These are phyloP conservation scores for Sporisorium exsertum DNA, from an alignment of 1,284 basidiomycete genomes.

Conservation along the genomic window DNA sequence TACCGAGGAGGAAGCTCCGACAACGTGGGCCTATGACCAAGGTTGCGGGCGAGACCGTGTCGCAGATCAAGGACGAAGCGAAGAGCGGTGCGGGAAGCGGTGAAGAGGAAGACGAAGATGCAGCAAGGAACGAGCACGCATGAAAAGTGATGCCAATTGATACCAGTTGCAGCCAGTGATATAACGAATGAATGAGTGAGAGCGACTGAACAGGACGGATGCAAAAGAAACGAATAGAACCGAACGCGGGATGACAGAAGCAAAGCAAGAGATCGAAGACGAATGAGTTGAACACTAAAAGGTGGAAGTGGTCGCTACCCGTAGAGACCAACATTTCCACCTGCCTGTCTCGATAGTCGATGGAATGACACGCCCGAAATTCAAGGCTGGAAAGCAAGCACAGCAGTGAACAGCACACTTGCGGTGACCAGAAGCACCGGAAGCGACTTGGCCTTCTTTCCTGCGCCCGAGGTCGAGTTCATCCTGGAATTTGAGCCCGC, in stretches of 20 bases:
- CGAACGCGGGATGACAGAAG: background rate
- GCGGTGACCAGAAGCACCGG: constrained; percentile 27
- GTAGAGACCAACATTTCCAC: constrained; percentile 23
- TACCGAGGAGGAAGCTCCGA: constrained; percentile 39
- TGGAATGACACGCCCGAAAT: background rate
- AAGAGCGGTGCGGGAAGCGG: background rate
- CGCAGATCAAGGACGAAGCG: background rate
- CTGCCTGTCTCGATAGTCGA: background rate
- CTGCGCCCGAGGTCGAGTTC: constrained; percentile 29
- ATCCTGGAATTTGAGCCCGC: constrained; percentile 18
- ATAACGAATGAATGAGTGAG: constrained; percentile 16
- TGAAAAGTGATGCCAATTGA: constrained; percentile 18
- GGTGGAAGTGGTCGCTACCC: constrained; percentile 33
- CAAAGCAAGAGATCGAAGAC: constrained; percentile 4
- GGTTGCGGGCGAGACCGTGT: background rate
- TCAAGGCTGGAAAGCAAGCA: constrained; percentile 29
- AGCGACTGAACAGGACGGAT: constrained; percentile 7
- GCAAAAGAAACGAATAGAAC: background rate
- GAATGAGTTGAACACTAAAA: background rate
- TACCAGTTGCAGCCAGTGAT: constrained; percentile 18
- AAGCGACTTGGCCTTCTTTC: constrained; percentile 23
- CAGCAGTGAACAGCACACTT: constrained; percentile 29
- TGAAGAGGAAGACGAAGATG: constrained; percentile 15
- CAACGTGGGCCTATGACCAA: constrained; percentile 26
- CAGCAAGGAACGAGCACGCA: constrained; percentile 4